Conservation (phyloP, 306 rosid genomes). For the Chamaecrista fasciculata region DNA sequence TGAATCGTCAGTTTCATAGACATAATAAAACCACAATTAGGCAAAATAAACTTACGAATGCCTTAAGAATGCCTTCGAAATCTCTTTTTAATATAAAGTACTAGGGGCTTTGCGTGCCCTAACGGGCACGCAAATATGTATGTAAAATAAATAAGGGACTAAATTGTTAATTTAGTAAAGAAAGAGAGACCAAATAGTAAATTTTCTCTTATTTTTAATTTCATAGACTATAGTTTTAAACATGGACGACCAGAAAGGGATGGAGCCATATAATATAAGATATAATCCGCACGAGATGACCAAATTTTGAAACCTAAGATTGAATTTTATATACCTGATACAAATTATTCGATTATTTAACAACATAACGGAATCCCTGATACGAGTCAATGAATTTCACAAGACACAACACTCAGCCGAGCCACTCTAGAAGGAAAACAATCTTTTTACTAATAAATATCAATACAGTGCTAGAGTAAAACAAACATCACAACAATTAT, state of each 20-base stretch:
- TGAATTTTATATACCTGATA: slow-evolving; percentile 34
- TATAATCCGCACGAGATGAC: slow-evolving; percentile 13
- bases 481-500: slow-evolving; percentile 23
- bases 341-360: slow-evolving; percentile 38
- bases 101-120: no score
- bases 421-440: slow-evolving; percentile 23
- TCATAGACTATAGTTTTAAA: no score
- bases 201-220: no score
- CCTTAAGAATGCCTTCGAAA: not conserved
- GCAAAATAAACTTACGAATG: not conserved
- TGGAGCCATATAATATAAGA: no score
- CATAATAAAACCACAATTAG: not conserved
- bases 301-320: slow-evolving; percentile 33
- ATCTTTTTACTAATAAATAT: slow-evolving; percentile 23
- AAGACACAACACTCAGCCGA: slow-evolving; percentile 13
- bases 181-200: no score
- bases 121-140: no score
- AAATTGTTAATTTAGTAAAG: no score
- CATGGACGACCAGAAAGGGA: no score
- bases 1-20: not conserved
- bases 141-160: no score
- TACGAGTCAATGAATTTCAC: slow-evolving; percentile 25
- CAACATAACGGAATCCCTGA: slow-evolving; percentile 17
- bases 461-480: slow-evolving; percentile 32
- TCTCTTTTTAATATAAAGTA: not conserved